These are phyloP conservation scores for Phycomyces blakesleeanus DNA, from an alignment of 192 early-diverging fungal genomes.

Conservation along the genomic window DNA sequence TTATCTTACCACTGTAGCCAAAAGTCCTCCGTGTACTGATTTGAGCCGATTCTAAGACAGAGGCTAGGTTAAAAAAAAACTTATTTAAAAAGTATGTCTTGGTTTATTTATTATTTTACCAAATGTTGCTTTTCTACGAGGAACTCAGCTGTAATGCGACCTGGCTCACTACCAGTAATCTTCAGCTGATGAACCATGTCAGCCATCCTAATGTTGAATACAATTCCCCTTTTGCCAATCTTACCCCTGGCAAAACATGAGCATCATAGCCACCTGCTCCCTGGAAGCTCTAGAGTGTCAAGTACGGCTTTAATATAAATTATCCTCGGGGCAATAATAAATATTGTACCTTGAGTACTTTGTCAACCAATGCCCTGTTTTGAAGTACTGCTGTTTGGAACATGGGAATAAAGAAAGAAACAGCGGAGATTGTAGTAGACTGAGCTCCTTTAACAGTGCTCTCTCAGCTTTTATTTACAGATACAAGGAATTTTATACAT, in stretches of 20 bases:
- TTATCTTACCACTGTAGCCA: slow-evolving; percentile 41
- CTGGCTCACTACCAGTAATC: slow-evolving; percentile 32
- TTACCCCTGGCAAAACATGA: slow-evolving; percentile 19
- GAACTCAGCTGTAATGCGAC: slow-evolving; percentile 39
- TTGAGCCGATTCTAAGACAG: slow-evolving; percentile 42
- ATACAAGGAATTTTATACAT: slow-evolving; percentile 2
- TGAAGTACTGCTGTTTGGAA: slow-evolving; percentile 4
- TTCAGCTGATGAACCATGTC: not conserved
- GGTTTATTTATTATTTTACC: slow-evolving; percentile 30
- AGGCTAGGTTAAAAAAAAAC: not conserved
- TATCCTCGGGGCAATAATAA: no score
- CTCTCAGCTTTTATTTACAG: no score
- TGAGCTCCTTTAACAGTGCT: no score
- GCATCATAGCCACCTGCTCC: slow-evolving; percentile 17
- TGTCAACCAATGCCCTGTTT: not conserved
- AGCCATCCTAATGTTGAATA: not conserved
- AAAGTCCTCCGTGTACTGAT: slow-evolving; percentile 47
- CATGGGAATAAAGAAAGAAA: slow-evolving; percentile 1
- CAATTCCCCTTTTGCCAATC: not conserved
- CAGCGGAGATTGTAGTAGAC: no score
- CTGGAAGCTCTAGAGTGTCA: slow-evolving; percentile 2
- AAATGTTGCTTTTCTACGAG: slow-evolving; percentile 45
- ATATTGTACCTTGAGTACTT: slow-evolving; percentile 1
- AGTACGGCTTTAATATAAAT: no score
- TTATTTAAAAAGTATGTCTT: no score